Base-by-base conservation (phyloP, 495 filamentous ascomycete species). In the Melanomma pulvis-pyrius region DNA sequence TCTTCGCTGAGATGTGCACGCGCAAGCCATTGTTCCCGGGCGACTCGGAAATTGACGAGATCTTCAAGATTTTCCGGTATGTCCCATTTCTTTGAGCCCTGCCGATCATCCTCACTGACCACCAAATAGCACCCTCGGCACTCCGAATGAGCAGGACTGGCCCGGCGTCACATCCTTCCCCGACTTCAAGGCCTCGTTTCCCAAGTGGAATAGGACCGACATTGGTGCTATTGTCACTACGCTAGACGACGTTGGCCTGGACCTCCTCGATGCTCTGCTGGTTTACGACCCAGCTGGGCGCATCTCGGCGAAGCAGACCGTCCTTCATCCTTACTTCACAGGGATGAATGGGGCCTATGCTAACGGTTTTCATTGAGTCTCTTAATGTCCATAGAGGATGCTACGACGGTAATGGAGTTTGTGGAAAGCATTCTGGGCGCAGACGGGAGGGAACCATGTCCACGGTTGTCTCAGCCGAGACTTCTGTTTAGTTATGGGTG, bases 1-100 rank as follows among this genome's bases (percentile, higher is more conserved):
- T 99, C 78, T 99, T 99, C 77, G 94, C 96, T 15, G 94, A 99
- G 79, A 98, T 99, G 96, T 97, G 92, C 82, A 99, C 96, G 17
- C 89, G 92, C 72, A 98, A 97, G 79, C 93, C 94, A 6, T 80
- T 98, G 13, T 98, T 99, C 83, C 94, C 94, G 26, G 94, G 94
- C 39, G 96, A 99, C 76, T 97, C 92, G 1, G 94, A 99, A 76
- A 98, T 99, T 78, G 94, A 99, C 71, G 96, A 99, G 80, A 98
- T 99, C 71, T 98, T 98, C 83, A 98, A 96, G 80, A 99, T 98
- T 71, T 99, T 99, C 87, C 84, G 88, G 92, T 77, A 52, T 47
- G 50, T 41, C 12, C 21, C 41, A 39, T 13, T 56, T 15, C 9
- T 44, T 57, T 15, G 34, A 29, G 36, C 24, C 24, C 26, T 17